Conservation (phyloP, 805 yeast genomes). For the Hermanozyma aechmeae region DNA sequence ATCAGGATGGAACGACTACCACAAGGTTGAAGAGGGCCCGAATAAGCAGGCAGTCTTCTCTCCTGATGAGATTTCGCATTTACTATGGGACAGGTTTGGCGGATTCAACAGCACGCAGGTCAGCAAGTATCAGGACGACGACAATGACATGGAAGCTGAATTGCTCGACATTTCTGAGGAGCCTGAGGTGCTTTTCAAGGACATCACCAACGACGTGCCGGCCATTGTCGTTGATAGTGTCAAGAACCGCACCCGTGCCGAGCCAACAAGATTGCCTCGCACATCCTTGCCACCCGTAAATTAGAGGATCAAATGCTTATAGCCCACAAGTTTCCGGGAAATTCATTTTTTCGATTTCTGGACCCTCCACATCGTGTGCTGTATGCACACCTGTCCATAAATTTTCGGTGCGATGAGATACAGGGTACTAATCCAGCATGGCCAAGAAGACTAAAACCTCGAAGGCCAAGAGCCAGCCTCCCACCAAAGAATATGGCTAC, state of each 20-base stretch:
- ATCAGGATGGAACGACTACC: constrained; percentile 35
- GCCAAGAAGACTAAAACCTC: constrained; percentile 11
- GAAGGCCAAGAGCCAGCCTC: constrained; percentile 2
- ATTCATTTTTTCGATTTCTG: too few relatives aligned
- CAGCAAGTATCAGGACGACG: constrained; percentile 15
- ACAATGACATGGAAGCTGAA: constrained; percentile 3
- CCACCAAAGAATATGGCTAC: constrained; percentile 6
- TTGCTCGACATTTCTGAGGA: constrained; percentile 16
- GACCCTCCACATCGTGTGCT: too few relatives aligned
- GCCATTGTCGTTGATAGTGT: constrained; percentile 30
- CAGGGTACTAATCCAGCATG: not conserved
- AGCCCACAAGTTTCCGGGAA: too few relatives aligned
- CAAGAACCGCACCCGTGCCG: too few relatives aligned
- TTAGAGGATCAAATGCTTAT: too few relatives aligned
- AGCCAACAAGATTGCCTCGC: too few relatives aligned
- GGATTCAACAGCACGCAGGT: constrained; percentile 28
- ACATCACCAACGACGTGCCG: constrained; percentile 29
- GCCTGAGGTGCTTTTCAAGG: constrained; percentile 29
- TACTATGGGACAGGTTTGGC: constrained; percentile 36
- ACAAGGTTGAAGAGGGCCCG: constrained; percentile 33
- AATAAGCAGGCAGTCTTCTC: constrained; percentile 23
- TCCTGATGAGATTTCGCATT: constrained; percentile 31
- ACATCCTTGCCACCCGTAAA: too few relatives aligned
- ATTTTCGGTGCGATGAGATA: not conserved
- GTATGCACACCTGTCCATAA: not conserved